Evolutionary conservation across 2,329 filamentous ascomycete species (phyloP), one percentile per base, ranked within the genome.

Genomic region (Stagonosporopsis chrysanthemi): DNA sequence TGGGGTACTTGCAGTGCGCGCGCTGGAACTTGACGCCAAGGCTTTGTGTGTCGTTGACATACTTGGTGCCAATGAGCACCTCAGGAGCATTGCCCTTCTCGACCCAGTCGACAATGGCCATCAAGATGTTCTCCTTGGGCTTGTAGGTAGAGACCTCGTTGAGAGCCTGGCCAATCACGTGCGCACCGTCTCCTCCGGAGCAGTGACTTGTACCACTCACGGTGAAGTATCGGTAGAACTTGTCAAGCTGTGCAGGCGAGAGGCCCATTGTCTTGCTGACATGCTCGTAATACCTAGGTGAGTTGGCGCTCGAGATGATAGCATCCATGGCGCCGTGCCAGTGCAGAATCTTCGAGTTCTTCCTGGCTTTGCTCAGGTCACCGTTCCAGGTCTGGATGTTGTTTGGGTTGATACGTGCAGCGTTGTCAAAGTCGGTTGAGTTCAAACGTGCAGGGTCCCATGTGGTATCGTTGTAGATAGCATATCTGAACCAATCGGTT

Each of bases 201-300:
- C 83, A 86, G 67, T 86, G 84, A 2, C 69, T 75, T 74, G 84
- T 82, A 6, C 83, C 84, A 55, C 68, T 81, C 68, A 81, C 81
- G 29, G 77, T 77, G 74, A 86, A 86, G 69, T 78, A 81, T 44
- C 83, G 78, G 61, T 83, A 80, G 57, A 81, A 82, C 0, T 70
- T 64, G 53, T 82, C 79, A 5, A 82, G 65, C 51, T 77, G 57
- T 0, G 58, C 44, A 1, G 68, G 46, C 0, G 69, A 59, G 0
- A 75, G 63, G 3, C 67, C 61, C 80, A 83, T 81, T 0, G 78
- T 81, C 24, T 68, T n/a, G 3, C 74, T 70, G 4, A 83, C 78
- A 42, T 82, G 75, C 43, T 82, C 72, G 68, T 83, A 83, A 75
- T 83, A 83, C 12, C 78, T 68, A 11, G 78, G 75, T 12, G 76